A percentile compares a stretch with the other conserved stretches of the same genome.
These are phyloP conservation scores for Tricholoma matsutake DNA, from an alignment of 768 basidiomycete species.

Conservation along the genomic window DNA sequence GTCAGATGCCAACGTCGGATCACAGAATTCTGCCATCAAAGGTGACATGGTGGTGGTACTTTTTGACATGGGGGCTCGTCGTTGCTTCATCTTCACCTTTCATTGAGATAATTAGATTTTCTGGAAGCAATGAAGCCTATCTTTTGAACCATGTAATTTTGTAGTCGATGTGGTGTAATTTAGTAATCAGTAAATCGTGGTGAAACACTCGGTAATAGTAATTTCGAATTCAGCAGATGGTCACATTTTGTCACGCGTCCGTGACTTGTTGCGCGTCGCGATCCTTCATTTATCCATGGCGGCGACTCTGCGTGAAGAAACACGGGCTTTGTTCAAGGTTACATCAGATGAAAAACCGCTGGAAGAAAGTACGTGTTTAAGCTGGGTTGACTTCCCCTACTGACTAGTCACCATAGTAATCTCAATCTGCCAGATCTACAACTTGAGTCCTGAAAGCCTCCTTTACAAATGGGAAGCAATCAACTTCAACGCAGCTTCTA, in stretches of 20 bases:
- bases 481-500: slow-evolving; percentile 35
- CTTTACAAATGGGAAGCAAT: slow-evolving; percentile 70
- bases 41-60: too few relatives aligned
- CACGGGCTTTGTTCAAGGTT: slow-evolving; percentile 26
- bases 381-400: neutral
- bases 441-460: slow-evolving; percentile 48
- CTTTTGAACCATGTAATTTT: too few relatives aligned
- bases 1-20: too few relatives aligned
- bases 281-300: slow-evolving; percentile 14
- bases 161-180: too few relatives aligned
- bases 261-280: slow-evolving; percentile 8
- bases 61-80: too few relatives aligned
- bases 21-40: too few relatives aligned
- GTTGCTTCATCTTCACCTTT: too few relatives aligned
- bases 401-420: slow-evolving; percentile 41
- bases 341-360: slow-evolving; percentile 41
- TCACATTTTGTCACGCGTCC: neutral
- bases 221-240: neutral
- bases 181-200: too few relatives aligned
- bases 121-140: too few relatives aligned
- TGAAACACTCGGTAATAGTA: too few relatives aligned
- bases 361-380: slow-evolving; percentile 45
- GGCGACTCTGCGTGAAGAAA: slow-evolving; percentile 19
- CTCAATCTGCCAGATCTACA: slow-evolving; percentile 62
- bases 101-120: too few relatives aligned